These are phyloP conservation scores for Lodderomyces theae DNA, from an alignment of 1,139 yeast genomes.

Conservation along the genomic window DNA sequence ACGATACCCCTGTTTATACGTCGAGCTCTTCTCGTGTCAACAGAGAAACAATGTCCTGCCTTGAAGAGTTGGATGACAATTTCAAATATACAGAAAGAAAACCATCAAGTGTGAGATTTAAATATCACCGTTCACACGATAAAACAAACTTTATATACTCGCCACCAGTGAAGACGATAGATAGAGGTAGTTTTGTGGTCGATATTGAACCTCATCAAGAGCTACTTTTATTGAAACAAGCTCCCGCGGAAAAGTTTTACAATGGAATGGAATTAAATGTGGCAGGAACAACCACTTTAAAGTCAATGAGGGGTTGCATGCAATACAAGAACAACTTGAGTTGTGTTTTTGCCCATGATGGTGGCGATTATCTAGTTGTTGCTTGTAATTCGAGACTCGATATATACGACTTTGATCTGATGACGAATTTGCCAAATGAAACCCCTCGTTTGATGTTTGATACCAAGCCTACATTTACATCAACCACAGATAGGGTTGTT, in stretches of 20 bases:
- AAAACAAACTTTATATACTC: not conserved
- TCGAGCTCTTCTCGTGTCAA: not conserved
- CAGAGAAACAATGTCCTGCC: not conserved
- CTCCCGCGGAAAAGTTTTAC: constrained; percentile 33
- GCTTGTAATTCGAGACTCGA: constrained; percentile 32
- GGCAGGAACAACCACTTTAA: constrained; percentile 22
- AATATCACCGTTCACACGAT: not conserved
- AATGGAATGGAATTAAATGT: constrained; percentile 26
- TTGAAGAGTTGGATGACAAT: constrained; percentile 5
- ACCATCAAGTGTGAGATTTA: not conserved
- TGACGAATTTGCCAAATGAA: constrained; percentile 23
- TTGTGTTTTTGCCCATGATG: constrained; percentile 13
- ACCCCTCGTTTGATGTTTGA: constrained; percentile 33
- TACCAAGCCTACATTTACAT: constrained; percentile 38
- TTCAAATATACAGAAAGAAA: constrained; percentile 7
- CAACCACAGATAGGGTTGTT: constrained; percentile 33
- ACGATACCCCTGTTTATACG: not conserved
- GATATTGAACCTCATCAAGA: not conserved
- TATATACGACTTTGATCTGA: constrained; percentile 26
- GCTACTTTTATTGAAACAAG: constrained; percentile 17
- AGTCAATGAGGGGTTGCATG: constrained; percentile 17
- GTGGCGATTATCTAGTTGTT: constrained; percentile 25
- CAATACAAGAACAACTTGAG: constrained; percentile 38
- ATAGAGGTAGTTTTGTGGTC: constrained; percentile 15
- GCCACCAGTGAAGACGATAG: not conserved